These are phyloP conservation scores for Leptographium lundbergii DNA, from an alignment of 2,329 filamentous ascomycete species.

Conservation along the genomic window DNA sequence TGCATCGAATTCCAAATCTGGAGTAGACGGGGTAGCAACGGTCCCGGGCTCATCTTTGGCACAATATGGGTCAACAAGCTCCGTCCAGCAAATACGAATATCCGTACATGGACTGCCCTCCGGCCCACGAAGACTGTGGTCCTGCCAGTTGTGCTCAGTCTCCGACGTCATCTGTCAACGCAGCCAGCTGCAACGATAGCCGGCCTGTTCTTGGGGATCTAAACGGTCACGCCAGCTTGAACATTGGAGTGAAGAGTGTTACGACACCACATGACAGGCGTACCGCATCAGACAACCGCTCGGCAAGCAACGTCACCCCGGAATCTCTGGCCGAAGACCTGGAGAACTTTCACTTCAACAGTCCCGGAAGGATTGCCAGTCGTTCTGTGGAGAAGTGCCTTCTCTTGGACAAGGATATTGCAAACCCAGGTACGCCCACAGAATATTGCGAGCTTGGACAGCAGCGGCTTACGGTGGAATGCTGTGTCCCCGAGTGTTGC, in stretches of 20 bases:
- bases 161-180: neutral
- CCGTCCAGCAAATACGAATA: neutral
- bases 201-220: slow-evolving; percentile 6
- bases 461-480: too few species aligned
- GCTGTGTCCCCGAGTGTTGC: too few species aligned
- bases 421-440: neutral
- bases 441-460: too few species aligned
- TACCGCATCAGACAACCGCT: neutral
- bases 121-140: neutral
- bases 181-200: neutral
- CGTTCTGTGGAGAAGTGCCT: neutral
- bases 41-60: neutral
- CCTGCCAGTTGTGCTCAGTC: neutral
- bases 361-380: slow-evolving; percentile 1
- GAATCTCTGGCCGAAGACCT: slow-evolving; percentile 22
- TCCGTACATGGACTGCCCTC: neutral
- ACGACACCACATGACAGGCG: neutral
- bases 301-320: neutral
- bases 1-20: slow-evolving; percentile 2
- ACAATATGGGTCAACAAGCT: slow-evolving; percentile 5
- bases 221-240: slow-evolving; percentile 2
- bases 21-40: neutral
- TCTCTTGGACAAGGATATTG: neutral
- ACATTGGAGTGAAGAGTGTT: neutral
- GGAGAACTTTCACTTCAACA: slow-evolving; percentile 20